These are phyloP conservation scores for Epichloe gansuensis DNA, from an alignment of 2,329 filamentous ascomycete species.

Conservation along the genomic window DNA sequence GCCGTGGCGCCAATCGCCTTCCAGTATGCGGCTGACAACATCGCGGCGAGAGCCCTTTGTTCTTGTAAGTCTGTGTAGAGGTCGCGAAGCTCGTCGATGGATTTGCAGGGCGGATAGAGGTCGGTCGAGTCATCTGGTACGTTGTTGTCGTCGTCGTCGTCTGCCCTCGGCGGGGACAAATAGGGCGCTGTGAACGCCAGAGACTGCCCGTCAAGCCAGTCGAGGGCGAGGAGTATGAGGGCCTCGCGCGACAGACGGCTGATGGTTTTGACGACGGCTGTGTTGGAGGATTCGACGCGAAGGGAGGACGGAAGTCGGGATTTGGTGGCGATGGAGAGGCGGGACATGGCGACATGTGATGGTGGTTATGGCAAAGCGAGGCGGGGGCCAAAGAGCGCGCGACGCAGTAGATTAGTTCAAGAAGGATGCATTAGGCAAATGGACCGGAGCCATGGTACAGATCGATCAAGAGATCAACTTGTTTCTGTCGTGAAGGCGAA, in stretches of 20 bases:
- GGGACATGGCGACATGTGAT: conserved; percentile 28
- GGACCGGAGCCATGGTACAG: no score
- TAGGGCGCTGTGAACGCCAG: conserved; percentile 37
- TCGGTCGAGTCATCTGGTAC: conserved; percentile 49
- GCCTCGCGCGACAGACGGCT: conserved; percentile 59
- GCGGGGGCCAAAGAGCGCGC: not conserved
- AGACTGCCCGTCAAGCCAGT: conserved; percentile 64
- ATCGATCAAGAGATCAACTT: no score
- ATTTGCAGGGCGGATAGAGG: conserved; percentile 55
- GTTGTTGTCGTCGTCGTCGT: conserved; percentile 18
- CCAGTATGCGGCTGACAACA: conserved; percentile 49
- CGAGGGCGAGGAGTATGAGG: conserved; percentile 57
- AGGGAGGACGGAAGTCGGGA: conserved; percentile 60
- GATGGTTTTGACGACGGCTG: conserved; percentile 53
- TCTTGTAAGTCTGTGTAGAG: conserved; percentile 49
- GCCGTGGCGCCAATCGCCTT: conserved; percentile 58
- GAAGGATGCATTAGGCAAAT: no score
- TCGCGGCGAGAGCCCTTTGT: conserved; percentile 49
- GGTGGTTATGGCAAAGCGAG: not conserved
- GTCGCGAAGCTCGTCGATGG: conserved; percentile 53
- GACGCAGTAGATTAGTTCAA: not conserved
- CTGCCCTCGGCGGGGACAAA: conserved; percentile 14
- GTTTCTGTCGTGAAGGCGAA: no score
- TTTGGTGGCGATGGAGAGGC: conserved; percentile 56
- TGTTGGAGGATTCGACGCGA: conserved; percentile 53